Conservation (phyloP, 2,329 filamentous ascomycete genomes). For the Podosphaera aphanis region DNA sequence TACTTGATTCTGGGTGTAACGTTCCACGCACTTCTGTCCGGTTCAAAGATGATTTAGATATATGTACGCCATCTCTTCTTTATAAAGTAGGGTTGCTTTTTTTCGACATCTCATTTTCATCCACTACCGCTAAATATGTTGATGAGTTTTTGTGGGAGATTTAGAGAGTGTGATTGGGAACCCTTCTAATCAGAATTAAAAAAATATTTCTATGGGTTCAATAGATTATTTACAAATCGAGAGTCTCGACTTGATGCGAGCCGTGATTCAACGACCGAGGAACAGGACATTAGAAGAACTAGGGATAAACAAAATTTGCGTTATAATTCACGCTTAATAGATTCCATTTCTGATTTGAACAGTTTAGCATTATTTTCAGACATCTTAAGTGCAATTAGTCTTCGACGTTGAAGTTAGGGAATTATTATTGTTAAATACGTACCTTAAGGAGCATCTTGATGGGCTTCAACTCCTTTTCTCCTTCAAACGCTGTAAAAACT, state of each 20-base stretch:
- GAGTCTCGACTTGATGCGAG: not conserved
- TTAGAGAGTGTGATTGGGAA: too few species aligned
- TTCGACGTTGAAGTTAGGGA: not conserved
- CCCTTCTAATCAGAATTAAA: too few species aligned
- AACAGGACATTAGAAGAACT: not conserved
- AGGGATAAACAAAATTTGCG: not conserved
- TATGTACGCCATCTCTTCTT: too few species aligned
- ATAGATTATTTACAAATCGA: not conserved
- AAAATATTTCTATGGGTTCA: not conserved
- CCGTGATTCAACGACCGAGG: not conserved
- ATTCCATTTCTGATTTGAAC: conserved; percentile 16
- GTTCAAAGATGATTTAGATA: too few species aligned
- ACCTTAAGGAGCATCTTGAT: conserved; percentile 39
- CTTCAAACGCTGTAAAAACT: conserved; percentile 41
- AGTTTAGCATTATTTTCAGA: conserved; percentile 13
- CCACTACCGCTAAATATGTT: too few species aligned
- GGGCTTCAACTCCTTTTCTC: conserved; percentile 27
- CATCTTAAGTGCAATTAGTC: conserved; percentile 11
- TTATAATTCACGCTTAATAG: conserved; percentile 16
- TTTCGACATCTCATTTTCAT: too few species aligned
- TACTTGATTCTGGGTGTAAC: too few species aligned
- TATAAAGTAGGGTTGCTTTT: too few species aligned
- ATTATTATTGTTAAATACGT: conserved; percentile 13
- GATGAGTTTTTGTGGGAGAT: too few species aligned
- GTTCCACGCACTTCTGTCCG: too few species aligned